These are phyloP conservation scores for Brassica juncea DNA, from an alignment of 345 rosid species.

Conservation along the genomic window DNA sequence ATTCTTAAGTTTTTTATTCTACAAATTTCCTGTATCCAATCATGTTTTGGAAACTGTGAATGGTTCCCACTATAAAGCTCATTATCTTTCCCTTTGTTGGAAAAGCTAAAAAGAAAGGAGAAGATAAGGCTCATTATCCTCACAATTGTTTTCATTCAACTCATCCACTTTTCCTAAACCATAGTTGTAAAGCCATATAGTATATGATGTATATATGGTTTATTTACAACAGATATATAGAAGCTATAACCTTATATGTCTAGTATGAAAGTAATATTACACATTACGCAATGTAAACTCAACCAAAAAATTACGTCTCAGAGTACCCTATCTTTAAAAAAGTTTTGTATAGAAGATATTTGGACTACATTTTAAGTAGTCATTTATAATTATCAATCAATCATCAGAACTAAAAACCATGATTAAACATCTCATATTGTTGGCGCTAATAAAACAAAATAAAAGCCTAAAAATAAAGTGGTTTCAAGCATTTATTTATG, in stretches of 20 bases:
- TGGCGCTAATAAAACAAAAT: background rate
- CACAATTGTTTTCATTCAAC: background rate
- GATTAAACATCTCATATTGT: background rate
- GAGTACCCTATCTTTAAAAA: background rate
- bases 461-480: background rate
- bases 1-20: background rate
- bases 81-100: background rate
- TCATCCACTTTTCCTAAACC: conserved; percentile 1
- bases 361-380: background rate
- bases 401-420: background rate
- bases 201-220: background rate
- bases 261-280: background rate
- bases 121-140: background rate
- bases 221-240: background rate
- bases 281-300: background rate
- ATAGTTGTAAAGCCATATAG: background rate
- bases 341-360: background rate
- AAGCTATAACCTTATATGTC: background rate
- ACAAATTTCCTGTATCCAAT: background rate
- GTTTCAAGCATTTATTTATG: conserved; percentile 3
- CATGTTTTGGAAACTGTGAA: conserved; percentile 8
- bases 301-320: background rate
- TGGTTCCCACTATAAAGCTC: conserved; percentile 14
- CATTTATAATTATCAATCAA: background rate
- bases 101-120: background rate